A percentile compares a stretch with the other conserved stretches of the same genome.
phyloP scores from a whole-genome alignment of 106 monocot genomes.

The Dendrobium chrysotoxum region DNA sequence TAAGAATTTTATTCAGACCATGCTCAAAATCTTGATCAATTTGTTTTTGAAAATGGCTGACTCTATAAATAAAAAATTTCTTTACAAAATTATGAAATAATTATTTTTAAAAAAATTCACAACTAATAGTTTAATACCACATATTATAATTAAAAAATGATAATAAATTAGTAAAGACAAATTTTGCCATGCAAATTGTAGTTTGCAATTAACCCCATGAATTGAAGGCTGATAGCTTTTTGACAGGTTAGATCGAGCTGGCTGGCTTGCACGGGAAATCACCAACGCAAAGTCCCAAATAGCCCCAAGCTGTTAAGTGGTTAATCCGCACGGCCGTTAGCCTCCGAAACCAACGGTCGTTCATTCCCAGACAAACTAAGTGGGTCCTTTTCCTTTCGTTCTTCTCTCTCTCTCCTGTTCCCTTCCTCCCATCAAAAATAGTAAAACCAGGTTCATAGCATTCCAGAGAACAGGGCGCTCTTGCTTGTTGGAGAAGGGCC shows the following conservation, averaged over 20 bases:
- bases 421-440: not conserved
- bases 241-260: not conserved
- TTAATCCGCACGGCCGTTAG: not conserved
- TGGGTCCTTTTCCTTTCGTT: not conserved
- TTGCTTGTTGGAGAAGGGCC: not conserved
- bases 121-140: too few relatives aligned
- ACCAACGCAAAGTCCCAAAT: not conserved
- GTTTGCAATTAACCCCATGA: too few relatives aligned
- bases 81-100: too few relatives aligned
- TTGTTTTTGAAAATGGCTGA: too few relatives aligned
- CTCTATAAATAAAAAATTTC: too few relatives aligned
- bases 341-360: not conserved
- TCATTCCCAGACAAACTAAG: not conserved
- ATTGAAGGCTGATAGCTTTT: too few relatives aligned
- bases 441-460: not conserved
- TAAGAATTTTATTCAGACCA: too few relatives aligned
- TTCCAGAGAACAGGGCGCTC: not conserved
- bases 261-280: not conserved
- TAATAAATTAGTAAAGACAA: too few relatives aligned
- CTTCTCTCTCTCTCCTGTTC: not conserved
- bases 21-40: too few relatives aligned
- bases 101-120: too few relatives aligned
- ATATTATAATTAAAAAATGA: too few relatives aligned
- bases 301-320: not conserved
- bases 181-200: too few relatives aligned